A percentile compares a stretch with the other conserved stretches of the same genome.
phyloP scores from a whole-genome alignment of 1,284 basidiomycete species.

The Cerrena zonata region DNA sequence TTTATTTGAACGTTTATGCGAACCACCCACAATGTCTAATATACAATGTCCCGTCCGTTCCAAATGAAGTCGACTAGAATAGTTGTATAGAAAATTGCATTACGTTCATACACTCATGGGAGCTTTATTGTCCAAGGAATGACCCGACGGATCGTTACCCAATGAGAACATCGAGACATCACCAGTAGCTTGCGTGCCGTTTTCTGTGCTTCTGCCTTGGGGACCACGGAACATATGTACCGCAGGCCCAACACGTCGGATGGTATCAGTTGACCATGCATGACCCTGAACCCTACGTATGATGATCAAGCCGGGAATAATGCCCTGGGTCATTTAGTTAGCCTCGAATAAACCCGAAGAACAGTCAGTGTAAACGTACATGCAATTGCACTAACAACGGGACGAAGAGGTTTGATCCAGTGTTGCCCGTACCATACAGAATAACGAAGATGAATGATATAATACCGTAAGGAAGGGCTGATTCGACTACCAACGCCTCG shows the following conservation, averaged over 20 bases:
- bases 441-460: neutral
- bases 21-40: no score
- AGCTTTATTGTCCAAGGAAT: neutral
- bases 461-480: constrained; percentile 8
- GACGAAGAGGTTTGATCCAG: constrained; percentile 8
- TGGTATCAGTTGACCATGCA: neutral
- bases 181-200: neutral
- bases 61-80: no score
- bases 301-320: constrained; percentile 4
- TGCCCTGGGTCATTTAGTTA: neutral
- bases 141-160: neutral
- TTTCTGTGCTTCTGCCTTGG: neutral
- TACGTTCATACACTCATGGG: no score
- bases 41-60: no score
- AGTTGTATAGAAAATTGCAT: no score
- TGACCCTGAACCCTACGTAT: neutral
- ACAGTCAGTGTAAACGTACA: constrained; percentile 4
- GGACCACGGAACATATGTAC: neutral
- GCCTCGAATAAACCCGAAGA: no score
- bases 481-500: constrained; percentile 8
- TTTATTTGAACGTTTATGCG: no score
- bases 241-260: neutral
- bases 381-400: constrained; percentile 11
- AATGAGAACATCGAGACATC: neutral
- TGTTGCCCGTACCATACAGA: constrained; percentile 3